These are phyloP conservation scores for Vavraia culicis DNA, from an alignment of 371 early-diverging fungal species.

Conservation along the genomic window DNA sequence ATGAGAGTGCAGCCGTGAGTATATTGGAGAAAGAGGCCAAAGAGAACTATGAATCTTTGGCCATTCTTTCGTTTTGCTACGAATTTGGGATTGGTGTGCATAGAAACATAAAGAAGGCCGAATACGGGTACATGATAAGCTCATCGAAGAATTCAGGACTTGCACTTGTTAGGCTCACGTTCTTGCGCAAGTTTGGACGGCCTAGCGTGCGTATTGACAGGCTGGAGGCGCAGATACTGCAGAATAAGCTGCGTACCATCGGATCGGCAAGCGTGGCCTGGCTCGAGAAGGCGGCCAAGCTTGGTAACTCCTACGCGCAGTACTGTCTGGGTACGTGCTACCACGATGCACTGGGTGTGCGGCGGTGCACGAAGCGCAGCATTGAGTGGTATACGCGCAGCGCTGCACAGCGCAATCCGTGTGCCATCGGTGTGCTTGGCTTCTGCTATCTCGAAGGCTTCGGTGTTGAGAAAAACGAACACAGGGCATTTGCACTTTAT, in stretches of 20 bases:
- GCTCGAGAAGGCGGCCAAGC: conserved; percentile 47
- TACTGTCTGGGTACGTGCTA: conserved; percentile 55
- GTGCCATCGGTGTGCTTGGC: conserved; percentile 59
- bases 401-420: conserved; percentile 54
- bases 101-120: conserved; percentile 47
- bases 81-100: conserved; percentile 55
- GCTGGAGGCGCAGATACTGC: conserved; percentile 46
- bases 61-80: conserved; percentile 45
- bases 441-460: conserved; percentile 67
- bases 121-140: conserved; percentile 47
- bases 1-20: conserved; percentile 8
- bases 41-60: conserved; percentile 33
- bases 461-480: conserved; percentile 51
- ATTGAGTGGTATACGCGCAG: conserved; percentile 50
- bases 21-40: conserved; percentile 5
- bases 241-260: conserved; percentile 1
- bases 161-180: conserved; percentile 49
- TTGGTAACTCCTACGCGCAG: conserved; percentile 32
- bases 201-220: conserved; percentile 52
- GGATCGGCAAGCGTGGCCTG: conserved; percentile 37
- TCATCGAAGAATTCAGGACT: conserved; percentile 45
- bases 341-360: conserved; percentile 53
- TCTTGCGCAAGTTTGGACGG: conserved; percentile 54
- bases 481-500: conserved; percentile 64
- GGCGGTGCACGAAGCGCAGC: conserved; percentile 48